Conservation (phyloP, 495 filamentous ascomycete genomes). For the Aspergillus olivimuriae region DNA sequence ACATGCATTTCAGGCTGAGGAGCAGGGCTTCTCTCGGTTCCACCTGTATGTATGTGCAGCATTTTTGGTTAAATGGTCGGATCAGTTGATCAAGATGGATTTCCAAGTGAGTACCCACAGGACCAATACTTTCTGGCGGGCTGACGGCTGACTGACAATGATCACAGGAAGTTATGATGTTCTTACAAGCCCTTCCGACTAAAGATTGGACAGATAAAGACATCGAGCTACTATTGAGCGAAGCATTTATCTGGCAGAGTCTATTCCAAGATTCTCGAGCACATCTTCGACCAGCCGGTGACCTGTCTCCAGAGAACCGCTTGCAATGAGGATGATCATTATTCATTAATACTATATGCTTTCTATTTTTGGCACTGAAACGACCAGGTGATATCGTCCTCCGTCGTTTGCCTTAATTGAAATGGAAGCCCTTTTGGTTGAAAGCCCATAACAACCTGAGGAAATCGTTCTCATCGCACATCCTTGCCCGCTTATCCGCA, state of each 20-base stretch:
- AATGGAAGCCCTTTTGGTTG: constrained; percentile 90
- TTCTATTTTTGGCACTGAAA: background rate
- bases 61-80: constrained; percentile 98
- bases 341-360: constrained; percentile 18
- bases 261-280: constrained; percentile 83
- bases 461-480: constrained; percentile 89
- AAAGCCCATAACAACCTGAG: constrained; percentile 69
- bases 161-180: constrained; percentile 93
- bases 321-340: constrained; percentile 37
- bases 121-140: background rate
- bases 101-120: constrained; percentile 50
- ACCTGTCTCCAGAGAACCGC: constrained; percentile 33
- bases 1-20: constrained; percentile 65
- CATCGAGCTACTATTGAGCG: constrained; percentile 88
- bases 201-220: constrained; percentile 95
- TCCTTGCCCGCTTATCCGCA: constrained; percentile 70
- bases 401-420: constrained; percentile 49
- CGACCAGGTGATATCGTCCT: background rate
- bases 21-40: constrained; percentile 96
- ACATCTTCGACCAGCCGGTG: constrained; percentile 57
- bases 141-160: constrained; percentile 9
- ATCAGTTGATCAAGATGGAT: constrained; percentile 93
- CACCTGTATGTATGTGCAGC: constrained; percentile 98
- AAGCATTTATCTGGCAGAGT: constrained; percentile 94
- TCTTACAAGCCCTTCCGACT: constrained; percentile 92